Evolutionary conservation across 1,284 basidiomycete species (phyloP), one percentile per base, ranked within the genome.

Genomic region (Rhodotorula sp.): DNA sequence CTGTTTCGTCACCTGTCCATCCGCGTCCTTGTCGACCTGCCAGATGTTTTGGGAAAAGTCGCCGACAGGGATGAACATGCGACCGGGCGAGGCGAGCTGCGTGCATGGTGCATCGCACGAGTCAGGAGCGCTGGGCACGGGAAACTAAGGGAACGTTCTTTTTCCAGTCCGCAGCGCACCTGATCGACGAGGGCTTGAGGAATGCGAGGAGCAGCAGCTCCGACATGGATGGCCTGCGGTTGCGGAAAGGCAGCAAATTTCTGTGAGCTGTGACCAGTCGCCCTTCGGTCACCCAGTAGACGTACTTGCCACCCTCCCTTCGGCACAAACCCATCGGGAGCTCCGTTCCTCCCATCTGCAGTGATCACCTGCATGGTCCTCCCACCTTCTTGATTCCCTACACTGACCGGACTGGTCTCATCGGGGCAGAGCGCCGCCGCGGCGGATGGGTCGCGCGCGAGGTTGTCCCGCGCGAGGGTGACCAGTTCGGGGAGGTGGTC

Each of bases 51-150:
- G 83, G 16, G 68, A 58, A 1, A 82, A 78, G 20, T 26, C 21
- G 8, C 93, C 93, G 12, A 98, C 90, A 2, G 95, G 95, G 65
- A 97, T 91, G 82, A 97, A 96, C 90, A 97, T 92, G 63, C 92
- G 84, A 3, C 96, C 96, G 0, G 93, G 93, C 3, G 82, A 81
- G 20, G 90, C 90, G 6, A 98, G 88, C 81, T 96, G 43, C 51
- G 51, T 23, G 4, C 5, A 52, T n/a, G 12, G 51, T 15, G 26
- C 20, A 26, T 12, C 5, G 23, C 0, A 15, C 39, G 34, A 2
- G 6, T 23, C 23, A 21, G 57, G 34, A 20, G 20, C 8, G 23
- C 8, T 14, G 34, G 3, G 39, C 3, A 21, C 12, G n/a, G 21
- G 21, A 47, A 46, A 3, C 20, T 34, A 21, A 8, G n/a, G 52